A percentile compares a stretch with the other conserved stretches of the same genome.
These are phyloP conservation scores for Neopestalotiopsis rosae DNA, from an alignment of 2,329 filamentous ascomycete species.

Conservation along the genomic window DNA sequence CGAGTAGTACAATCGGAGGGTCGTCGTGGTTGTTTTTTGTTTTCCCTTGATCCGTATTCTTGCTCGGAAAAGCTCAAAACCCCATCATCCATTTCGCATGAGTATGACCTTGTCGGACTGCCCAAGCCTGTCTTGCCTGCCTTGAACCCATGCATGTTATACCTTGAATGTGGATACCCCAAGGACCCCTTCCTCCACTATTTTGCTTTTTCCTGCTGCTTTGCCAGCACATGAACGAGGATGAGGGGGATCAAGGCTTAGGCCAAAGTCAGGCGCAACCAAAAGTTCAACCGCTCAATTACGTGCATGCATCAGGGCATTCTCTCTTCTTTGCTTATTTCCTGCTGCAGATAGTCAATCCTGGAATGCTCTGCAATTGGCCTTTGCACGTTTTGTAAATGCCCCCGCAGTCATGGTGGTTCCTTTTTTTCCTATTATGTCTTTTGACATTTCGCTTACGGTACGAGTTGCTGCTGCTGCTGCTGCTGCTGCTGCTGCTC, in stretches of 20 bases:
- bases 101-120: too few species aligned
- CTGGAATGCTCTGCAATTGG: background rate
- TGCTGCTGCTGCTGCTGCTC: background rate
- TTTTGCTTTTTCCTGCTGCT: background rate
- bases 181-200: background rate
- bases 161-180: too few species aligned
- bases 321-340: background rate
- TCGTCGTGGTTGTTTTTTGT: too few species aligned
- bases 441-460: background rate
- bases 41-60: too few species aligned
- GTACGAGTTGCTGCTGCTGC: background rate
- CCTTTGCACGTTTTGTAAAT: background rate
- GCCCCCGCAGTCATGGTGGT: background rate
- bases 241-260: background rate
- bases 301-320: background rate
- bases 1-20: too few species aligned
- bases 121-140: too few species aligned
- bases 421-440: background rate
- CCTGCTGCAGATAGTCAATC: background rate
- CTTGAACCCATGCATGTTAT: too few species aligned
- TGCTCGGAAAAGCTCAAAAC: too few species aligned
- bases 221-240: conserved; percentile 1
- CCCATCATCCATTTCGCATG: too few species aligned
- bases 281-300: background rate
- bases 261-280: background rate